Conservation (phyloP, 1,139 yeast species). For the Debaryomycetaceae sp. region DNA sequence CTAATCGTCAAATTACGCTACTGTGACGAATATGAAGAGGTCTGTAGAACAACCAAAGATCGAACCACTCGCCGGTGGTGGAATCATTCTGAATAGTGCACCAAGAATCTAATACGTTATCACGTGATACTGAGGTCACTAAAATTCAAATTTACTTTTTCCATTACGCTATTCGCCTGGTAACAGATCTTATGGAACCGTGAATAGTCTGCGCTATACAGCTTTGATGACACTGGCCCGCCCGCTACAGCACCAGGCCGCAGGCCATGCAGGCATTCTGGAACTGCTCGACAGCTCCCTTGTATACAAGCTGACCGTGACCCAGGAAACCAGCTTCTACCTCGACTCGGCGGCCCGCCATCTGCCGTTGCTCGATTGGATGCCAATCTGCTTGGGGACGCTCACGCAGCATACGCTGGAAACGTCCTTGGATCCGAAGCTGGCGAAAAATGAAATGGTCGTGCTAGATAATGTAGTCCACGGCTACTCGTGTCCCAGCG, state of each 20-base stretch:
- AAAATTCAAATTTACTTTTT: too few species aligned
- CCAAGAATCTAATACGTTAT: too few species aligned
- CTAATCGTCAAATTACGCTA: too few species aligned
- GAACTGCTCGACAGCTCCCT: conserved; percentile 47
- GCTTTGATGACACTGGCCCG: too few species aligned
- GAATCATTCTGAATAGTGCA: too few species aligned
- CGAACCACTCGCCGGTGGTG: too few species aligned
- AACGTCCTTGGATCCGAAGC: not conserved
- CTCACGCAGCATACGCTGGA: conserved; percentile 12
- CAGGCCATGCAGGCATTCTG: conserved; percentile 82
- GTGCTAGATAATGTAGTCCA: conserved; percentile 65
- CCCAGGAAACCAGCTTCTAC: conserved; percentile 68
- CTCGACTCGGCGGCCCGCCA: conserved; percentile 8
- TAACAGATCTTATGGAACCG: too few species aligned
- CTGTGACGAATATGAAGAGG: too few species aligned
- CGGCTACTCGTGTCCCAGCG: conserved; percentile 56
- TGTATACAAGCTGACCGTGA: conserved; percentile 57
- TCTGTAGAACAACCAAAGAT: too few species aligned
- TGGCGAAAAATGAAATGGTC: conserved; percentile 23
- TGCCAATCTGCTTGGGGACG: conserved; percentile 31
- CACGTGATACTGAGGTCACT: too few species aligned
- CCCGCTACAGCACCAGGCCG: conserved; percentile 44
- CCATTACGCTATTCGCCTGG: too few species aligned
- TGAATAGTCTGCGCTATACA: too few species aligned
- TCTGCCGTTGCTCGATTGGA: conserved; percentile 32